Conservation (phyloP, 1,284 basidiomycete genomes). For the Fereydounia khargensis region DNA sequence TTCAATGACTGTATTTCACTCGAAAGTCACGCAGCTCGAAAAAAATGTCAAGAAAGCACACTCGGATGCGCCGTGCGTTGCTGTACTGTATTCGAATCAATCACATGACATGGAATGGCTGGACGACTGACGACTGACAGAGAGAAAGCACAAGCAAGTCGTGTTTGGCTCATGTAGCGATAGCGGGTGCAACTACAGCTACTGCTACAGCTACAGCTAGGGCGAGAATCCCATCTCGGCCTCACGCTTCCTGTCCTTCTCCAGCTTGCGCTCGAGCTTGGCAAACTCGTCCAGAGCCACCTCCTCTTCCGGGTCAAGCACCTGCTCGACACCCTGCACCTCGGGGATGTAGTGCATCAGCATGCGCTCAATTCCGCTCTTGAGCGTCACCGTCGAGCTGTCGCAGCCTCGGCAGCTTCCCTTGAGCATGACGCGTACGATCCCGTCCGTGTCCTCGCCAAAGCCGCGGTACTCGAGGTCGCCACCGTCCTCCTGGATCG, state of each 20-base stretch:
- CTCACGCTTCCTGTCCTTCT: slow-evolving; percentile 41
- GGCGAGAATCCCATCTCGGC: slow-evolving; percentile 40
- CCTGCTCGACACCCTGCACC: slow-evolving; percentile 94
- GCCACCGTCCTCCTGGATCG: slow-evolving; percentile 93
- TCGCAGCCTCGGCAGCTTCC: slow-evolving; percentile 93
- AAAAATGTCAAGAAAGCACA: too few relatives aligned
- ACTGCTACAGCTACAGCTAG: too few relatives aligned
- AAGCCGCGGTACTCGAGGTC: slow-evolving; percentile 81
- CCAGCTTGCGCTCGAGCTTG: slow-evolving; percentile 80
- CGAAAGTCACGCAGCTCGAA: too few relatives aligned
- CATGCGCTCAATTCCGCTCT: slow-evolving; percentile 79
- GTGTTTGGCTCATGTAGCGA: too few relatives aligned
- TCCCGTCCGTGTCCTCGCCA: slow-evolving; percentile 62
- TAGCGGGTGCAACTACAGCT: too few relatives aligned
- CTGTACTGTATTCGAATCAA: too few relatives aligned
- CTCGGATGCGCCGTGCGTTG: too few relatives aligned
- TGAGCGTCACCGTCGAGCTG: slow-evolving; percentile 88
- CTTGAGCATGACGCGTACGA: slow-evolving; percentile 79
- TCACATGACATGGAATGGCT: too few relatives aligned
- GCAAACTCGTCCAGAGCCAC: slow-evolving; percentile 85
- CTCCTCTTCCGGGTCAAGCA: slow-evolving; percentile 82
- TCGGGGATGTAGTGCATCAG: slow-evolving; percentile 98
- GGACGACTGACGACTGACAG: too few relatives aligned
- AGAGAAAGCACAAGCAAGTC: too few relatives aligned
- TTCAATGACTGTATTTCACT: too few relatives aligned